Evolutionary conservation across 768 basidiomycete species (phyloP).

Genomic region (Tricholoma saponaceum): DNA sequence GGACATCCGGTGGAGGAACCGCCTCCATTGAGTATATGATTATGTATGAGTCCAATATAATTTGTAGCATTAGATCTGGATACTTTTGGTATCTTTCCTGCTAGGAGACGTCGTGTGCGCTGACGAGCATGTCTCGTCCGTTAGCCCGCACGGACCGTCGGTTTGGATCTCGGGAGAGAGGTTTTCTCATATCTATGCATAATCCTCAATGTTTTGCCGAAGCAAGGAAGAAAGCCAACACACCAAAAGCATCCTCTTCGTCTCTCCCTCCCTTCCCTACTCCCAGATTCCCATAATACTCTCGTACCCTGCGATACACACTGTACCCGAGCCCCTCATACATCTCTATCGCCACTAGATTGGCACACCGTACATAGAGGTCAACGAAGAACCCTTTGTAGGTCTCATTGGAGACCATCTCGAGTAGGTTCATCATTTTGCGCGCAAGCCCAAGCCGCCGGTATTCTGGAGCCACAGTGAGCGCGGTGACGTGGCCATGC

Average conservation of each 20-base stretch:
- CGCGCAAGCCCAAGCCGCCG: constrained; percentile 84
- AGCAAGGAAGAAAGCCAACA: constrained; percentile 24
- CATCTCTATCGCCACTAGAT: constrained; percentile 80
- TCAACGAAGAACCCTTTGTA: constrained; percentile 92
- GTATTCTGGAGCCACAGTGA: constrained; percentile 93
- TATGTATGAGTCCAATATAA: constrained; percentile 4
- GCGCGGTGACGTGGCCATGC: constrained; percentile 94
- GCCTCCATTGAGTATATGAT: constrained; percentile 45
- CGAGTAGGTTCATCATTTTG: constrained; percentile 83
- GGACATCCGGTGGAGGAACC: constrained; percentile 42
- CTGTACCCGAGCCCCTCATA: constrained; percentile 93
- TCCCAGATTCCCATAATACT: constrained; percentile 83
- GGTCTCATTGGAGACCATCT: constrained; percentile 75
- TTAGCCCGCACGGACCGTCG: constrained; percentile 67
- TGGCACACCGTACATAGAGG: constrained; percentile 90
- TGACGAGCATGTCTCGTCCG: constrained; percentile 70
- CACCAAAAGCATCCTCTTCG: constrained; percentile 91
- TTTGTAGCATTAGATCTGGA: not conserved
- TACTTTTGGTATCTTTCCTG: constrained; percentile 5
- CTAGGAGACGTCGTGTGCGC: constrained; percentile 54
- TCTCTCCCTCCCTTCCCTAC: constrained; percentile 72
- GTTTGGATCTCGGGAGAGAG: constrained; percentile 54
- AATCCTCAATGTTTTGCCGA: not conserved
- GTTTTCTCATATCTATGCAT: constrained; percentile 65
- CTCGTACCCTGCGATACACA: constrained; percentile 85